Conservation (phyloP, 768 basidiomycete genomes). For the Amanita exitialis region DNA sequence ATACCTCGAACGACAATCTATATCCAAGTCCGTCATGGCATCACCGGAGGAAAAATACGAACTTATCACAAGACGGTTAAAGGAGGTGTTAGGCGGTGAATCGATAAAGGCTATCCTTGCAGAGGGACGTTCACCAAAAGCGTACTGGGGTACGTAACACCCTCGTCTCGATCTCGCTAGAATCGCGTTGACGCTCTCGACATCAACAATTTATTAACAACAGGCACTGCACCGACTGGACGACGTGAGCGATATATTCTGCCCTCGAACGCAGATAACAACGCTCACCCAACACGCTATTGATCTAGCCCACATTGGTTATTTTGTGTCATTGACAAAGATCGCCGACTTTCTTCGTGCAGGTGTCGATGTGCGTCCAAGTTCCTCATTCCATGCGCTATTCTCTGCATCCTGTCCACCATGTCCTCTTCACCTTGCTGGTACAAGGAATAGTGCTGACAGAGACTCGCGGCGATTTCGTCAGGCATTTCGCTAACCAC, state of each 20-base stretch:
- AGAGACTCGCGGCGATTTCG: not conserved
- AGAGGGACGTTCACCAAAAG: constrained; percentile 68
- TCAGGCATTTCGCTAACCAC: not conserved
- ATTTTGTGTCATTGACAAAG: constrained; percentile 92
- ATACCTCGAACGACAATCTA: not conserved
- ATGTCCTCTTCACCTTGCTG: not conserved
- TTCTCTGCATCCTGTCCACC: constrained; percentile 6
- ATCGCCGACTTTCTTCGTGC: constrained; percentile 93
- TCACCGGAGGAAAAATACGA: constrained; percentile 51
- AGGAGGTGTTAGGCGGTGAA: constrained; percentile 85
- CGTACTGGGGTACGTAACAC: constrained; percentile 76
- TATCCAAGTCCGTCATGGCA: constrained; percentile 15
- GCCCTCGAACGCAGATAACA: not conserved
- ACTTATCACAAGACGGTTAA: constrained; percentile 75
- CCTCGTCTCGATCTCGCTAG: constrained; percentile 1
- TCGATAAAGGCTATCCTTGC: constrained; percentile 69
- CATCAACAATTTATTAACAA: too few species aligned
- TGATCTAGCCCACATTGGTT: constrained; percentile 82
- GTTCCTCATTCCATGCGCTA: not conserved
- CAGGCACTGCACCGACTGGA: constrained; percentile 91
- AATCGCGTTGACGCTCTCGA: constrained; percentile 6
- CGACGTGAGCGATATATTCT: constrained; percentile 51
- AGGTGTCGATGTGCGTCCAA: constrained; percentile 61
- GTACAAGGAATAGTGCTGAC: constrained; percentile 10
- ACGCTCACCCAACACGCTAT: constrained; percentile 2